phyloP scores from a whole-genome alignment of 2,329 filamentous ascomycete species.

The Trematosphaeria pertusa region DNA sequence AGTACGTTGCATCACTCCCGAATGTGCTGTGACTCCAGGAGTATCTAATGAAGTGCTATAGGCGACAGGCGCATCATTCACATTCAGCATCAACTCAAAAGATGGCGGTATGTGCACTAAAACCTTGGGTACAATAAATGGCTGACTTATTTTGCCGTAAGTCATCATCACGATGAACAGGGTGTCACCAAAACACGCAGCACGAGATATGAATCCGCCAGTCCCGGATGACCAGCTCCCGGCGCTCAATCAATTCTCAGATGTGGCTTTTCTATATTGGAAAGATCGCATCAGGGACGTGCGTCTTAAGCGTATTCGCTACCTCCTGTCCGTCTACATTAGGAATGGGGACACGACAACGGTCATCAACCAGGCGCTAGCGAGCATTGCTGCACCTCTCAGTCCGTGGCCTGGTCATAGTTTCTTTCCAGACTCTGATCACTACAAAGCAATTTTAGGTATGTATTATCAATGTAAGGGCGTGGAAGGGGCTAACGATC shows the following conservation, averaged over 20 bases:
- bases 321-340: constrained; percentile 25
- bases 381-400: constrained; percentile 11
- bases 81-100: constrained; percentile 19
- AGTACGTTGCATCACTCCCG: background rate
- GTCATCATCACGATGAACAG: constrained; percentile 25
- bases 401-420: constrained; percentile 23
- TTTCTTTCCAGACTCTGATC: constrained; percentile 16
- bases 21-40: background rate
- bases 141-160: background rate
- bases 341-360: constrained; percentile 20
- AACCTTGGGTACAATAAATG: background rate
- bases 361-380: constrained; percentile 17
- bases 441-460: constrained; percentile 27
- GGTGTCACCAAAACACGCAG: constrained; percentile 18
- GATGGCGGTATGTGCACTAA: constrained; percentile 12
- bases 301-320: constrained; percentile 15
- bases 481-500: background rate
- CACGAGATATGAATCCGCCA: constrained; percentile 14
- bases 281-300: constrained; percentile 3
- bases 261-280: constrained; percentile 20
- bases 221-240: constrained; percentile 17
- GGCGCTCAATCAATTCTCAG: constrained; percentile 23
- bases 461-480: background rate
- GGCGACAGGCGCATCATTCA: constrained; percentile 20
- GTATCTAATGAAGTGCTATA: background rate